Conservation (phyloP, 2,329 filamentous ascomycete species). For the Leptoxyphium fumago region DNA sequence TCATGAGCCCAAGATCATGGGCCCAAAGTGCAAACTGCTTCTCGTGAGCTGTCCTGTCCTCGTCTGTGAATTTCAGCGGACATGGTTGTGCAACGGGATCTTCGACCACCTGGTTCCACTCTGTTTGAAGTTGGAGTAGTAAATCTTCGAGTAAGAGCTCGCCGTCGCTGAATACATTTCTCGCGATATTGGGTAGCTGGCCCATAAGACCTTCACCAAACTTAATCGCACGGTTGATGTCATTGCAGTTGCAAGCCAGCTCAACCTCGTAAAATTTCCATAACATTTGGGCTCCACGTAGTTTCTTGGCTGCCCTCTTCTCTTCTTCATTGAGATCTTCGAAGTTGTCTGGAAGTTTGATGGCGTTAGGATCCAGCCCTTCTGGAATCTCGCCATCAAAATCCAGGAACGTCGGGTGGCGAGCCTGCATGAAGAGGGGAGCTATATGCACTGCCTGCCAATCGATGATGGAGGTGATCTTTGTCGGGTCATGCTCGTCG, state of each 20-base stretch:
- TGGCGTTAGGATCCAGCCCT: slow-evolving; percentile 1
- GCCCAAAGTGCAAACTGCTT: slow-evolving; percentile 3
- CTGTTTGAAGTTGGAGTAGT: slow-evolving; percentile 3
- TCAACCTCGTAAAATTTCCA: slow-evolving; percentile 5
- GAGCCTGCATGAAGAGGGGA: slow-evolving; percentile 3
- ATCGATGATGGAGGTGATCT: slow-evolving; percentile 20
- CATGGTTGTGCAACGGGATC: slow-evolving; percentile 1
- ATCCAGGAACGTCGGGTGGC: slow-evolving; percentile 3
- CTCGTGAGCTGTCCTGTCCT: slow-evolving; percentile 1
- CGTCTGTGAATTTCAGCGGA: slow-evolving; percentile 2
- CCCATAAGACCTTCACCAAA: slow-evolving; percentile 4
- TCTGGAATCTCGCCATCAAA: slow-evolving; percentile 3
- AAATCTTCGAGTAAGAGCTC: slow-evolving; percentile 5
- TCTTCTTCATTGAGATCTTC: slow-evolving; percentile 2
- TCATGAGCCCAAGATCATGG: slow-evolving; percentile 4
- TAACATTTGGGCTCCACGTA: slow-evolving; percentile 3
- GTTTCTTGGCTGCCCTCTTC: slow-evolving; percentile 3
- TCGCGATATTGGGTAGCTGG: slow-evolving; percentile 2
- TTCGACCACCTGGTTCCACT: slow-evolving; percentile 4
- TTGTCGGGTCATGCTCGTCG: slow-evolving; percentile 14
- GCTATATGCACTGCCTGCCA: slow-evolving; percentile 14
- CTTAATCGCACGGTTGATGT: slow-evolving; percentile 3
- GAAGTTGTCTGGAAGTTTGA: slow-evolving; percentile 4
- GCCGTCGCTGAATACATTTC: slow-evolving; percentile 6
- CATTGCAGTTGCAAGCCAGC: slow-evolving; percentile 3